Percentiles rank a stretch among this genome's conserved stretches.
phyloP scores from a whole-genome alignment of 345 rosid genomes.

The Triadica sebifera region DNA sequence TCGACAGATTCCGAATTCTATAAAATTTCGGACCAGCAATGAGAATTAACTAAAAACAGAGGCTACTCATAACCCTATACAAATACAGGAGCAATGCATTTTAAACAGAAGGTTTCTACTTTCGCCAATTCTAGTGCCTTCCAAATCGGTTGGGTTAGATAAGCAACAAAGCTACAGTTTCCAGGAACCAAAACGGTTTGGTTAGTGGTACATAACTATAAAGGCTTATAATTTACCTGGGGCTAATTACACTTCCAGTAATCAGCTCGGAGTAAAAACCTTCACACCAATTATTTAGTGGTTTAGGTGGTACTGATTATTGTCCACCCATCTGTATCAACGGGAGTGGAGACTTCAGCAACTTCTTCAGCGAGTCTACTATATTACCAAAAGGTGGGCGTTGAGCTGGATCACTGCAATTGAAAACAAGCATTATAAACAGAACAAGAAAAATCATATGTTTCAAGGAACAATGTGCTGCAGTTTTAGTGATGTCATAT shows the following conservation, averaged over 20 bases:
- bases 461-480: too few relatives aligned
- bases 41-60: background rate
- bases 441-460: slow-evolving; percentile 1
- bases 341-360: slow-evolving; percentile 72
- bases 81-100: slow-evolving; percentile 8
- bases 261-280: too few relatives aligned
- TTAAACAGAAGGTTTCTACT: background rate
- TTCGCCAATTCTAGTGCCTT: slow-evolving; percentile 2
- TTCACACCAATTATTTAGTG: background rate
- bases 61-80: slow-evolving; percentile 7
- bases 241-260: background rate
- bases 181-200: slow-evolving; percentile 17
- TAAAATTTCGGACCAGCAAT: slow-evolving; percentile 12
- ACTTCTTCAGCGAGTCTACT: slow-evolving; percentile 72
- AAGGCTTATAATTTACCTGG: background rate
- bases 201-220: slow-evolving; percentile 8
- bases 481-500: background rate
- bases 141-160: slow-evolving; percentile 24
- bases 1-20: slow-evolving; percentile 3
- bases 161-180: slow-evolving; percentile 31
- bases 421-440: background rate
- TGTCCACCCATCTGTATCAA: slow-evolving; percentile 56
- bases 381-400: slow-evolving; percentile 71
- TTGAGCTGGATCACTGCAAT: slow-evolving; percentile 60
- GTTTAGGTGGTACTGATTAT: background rate